Conservation (phyloP, 768 basidiomycete species). For the Mycena capillaripes region DNA sequence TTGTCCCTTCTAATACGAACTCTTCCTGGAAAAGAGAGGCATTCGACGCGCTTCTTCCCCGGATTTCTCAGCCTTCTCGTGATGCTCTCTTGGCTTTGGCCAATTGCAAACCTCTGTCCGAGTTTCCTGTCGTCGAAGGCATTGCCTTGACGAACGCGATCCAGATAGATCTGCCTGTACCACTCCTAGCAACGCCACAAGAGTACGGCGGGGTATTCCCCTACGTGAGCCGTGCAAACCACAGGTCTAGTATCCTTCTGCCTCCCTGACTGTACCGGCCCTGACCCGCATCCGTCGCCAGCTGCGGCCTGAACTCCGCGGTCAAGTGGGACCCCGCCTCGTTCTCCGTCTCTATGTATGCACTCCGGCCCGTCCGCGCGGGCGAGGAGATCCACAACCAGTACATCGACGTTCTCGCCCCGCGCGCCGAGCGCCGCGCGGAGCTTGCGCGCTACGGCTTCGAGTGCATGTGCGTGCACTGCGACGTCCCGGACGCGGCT, state of each 20-base stretch:
- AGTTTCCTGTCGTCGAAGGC: slow-evolving; percentile 38
- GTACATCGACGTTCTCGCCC: slow-evolving; percentile 45
- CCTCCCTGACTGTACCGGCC: background rate
- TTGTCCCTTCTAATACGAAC: slow-evolving; percentile 48
- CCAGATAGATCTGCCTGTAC: slow-evolving; percentile 46
- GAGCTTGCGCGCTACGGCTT: slow-evolving; percentile 46
- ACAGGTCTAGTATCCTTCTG: slow-evolving; percentile 46
- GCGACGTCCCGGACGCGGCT: slow-evolving; percentile 36
- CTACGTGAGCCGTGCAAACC: slow-evolving; percentile 52
- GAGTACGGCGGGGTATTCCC: slow-evolving; percentile 55
- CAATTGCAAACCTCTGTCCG: slow-evolving; percentile 21
- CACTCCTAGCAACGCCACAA: slow-evolving; percentile 39
- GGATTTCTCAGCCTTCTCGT: slow-evolving; percentile 41
- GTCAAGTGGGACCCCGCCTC: slow-evolving; percentile 52
- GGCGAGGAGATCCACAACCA: slow-evolving; percentile 55
- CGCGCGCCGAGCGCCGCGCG: slow-evolving; percentile 36
- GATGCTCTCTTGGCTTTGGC: slow-evolving; percentile 48
- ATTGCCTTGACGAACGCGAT: slow-evolving; percentile 50
- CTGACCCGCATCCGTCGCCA: slow-evolving; percentile 25
- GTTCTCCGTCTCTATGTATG: slow-evolving; percentile 50
- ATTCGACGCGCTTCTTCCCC: slow-evolving; percentile 45
- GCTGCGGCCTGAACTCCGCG: slow-evolving; percentile 56
- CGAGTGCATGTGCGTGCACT: slow-evolving; percentile 49
- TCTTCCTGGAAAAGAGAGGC: slow-evolving; percentile 35
- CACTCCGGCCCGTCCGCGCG: slow-evolving; percentile 48